Evolutionary conservation across 2,329 filamentous ascomycete species (phyloP), one percentile per base, ranked within the genome.

Genomic region (Microdochium trichocladiopsis): DNA sequence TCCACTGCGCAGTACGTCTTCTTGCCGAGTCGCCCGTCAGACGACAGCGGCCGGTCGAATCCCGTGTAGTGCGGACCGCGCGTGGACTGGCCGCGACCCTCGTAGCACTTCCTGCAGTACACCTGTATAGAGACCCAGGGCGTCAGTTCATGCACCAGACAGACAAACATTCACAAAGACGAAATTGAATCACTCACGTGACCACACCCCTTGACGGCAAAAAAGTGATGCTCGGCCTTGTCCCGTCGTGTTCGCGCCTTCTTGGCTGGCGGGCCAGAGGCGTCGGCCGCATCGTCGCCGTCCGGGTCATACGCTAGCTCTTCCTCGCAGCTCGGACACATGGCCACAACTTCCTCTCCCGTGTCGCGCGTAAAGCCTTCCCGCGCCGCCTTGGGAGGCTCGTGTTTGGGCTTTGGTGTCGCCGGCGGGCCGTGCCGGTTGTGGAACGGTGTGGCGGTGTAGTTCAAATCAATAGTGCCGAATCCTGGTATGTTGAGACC

Each of bases 191-290:
- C n/a, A 67, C 77, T 64, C 79, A 97, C 94, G 72, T 99, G 94
- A 57, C 94, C 94, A 66, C 94, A 99, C 50, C 79, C 79, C 69
- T 92, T 96, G 33, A 94, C 78, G 1, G 94, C 87, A 91, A 92
- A 97, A 56, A 97, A 93, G 61, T 96, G 88, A 63, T 89, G 85
- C 69, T 95, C 91, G 22, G 76, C 78, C 6, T 73, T 69, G 21
- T 76, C 72, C 61, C 78, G 83, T 48, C 72, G 71, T 37, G 71
- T 77, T 18, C 72, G 68, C 25, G 67, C 60, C 55, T 70, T 76
- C 62, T 71, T 72, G 2, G 61, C 49, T 0, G 67, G 64, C 4
- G 63, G 62, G 21, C 56, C 56, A 28, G 60, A 56, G 24, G 63
- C 60, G 16, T 57, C 60, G 4, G 62, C 60, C 21, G 60, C 59